phyloP scores from a whole-genome alignment of 768 basidiomycete species.

The Harrya chromipes region DNA sequence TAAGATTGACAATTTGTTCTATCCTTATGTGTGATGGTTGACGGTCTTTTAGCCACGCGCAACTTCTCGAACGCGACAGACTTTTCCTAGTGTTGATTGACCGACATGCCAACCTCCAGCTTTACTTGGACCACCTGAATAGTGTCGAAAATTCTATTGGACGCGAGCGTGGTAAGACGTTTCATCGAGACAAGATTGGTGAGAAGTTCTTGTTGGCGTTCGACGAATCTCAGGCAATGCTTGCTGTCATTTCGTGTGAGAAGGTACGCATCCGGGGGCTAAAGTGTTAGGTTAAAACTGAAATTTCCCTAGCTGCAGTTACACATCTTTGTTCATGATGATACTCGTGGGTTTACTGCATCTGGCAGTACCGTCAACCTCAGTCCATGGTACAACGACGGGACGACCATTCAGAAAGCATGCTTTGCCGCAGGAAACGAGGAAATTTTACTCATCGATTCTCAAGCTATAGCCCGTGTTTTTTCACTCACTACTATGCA shows the following conservation, averaged over 20 bases:
- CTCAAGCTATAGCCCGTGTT: constrained; percentile 41
- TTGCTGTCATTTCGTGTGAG: constrained; percentile 41
- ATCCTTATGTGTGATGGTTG: neutral
- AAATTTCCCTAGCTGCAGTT: constrained; percentile 33
- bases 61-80: constrained; percentile 39
- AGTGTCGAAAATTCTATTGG: constrained; percentile 35
- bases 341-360: constrained; percentile 40
- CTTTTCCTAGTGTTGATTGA: constrained; percentile 43
- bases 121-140: constrained; percentile 38
- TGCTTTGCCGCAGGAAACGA: constrained; percentile 50
- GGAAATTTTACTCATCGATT: constrained; percentile 52
- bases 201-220: constrained; percentile 44
- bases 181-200: constrained; percentile 48
- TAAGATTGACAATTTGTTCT: constrained; percentile 1
- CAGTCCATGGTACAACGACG: constrained; percentile 41
- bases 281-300: neutral
- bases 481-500: constrained; percentile 54
- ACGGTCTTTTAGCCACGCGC: constrained; percentile 28
- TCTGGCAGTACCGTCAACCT: constrained; percentile 44
- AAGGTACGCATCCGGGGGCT: constrained; percentile 34
- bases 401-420: constrained; percentile 34
- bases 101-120: constrained; percentile 25
- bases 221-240: constrained; percentile 49
- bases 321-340: constrained; percentile 49
- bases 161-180: constrained; percentile 27